phyloP scores from a whole-genome alignment of 2,329 filamentous ascomycete genomes.

The Fusarium illudens region DNA sequence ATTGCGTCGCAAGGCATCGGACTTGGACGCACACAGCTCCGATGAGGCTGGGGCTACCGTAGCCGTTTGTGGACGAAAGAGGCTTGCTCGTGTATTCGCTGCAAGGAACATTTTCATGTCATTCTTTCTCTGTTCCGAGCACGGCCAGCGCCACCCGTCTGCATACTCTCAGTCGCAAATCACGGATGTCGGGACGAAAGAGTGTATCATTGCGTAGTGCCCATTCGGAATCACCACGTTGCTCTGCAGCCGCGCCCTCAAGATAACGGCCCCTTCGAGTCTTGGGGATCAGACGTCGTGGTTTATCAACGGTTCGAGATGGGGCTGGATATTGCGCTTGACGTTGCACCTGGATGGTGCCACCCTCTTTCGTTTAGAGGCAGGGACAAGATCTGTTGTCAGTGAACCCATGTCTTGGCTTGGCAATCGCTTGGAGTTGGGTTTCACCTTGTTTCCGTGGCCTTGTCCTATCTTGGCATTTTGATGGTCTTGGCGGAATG shows the following conservation, averaged over 20 bases:
- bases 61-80: conserved; percentile 1
- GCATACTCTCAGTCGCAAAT: conserved; percentile 8
- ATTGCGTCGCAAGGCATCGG: conserved; percentile 7
- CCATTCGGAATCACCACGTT: not conserved
- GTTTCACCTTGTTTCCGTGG: conserved; percentile 20
- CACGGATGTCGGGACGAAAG: not conserved
- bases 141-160: conserved; percentile 6
- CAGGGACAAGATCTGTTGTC: conserved; percentile 4
- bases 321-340: not conserved
- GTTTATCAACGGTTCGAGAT: not conserved
- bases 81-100: not conserved
- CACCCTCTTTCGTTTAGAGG: not conserved
- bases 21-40: conserved; percentile 2
- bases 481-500: conserved; percentile 1
- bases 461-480: not conserved
- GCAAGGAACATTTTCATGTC: conserved; percentile 16
- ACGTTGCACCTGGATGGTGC: not conserved
- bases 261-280: not conserved
- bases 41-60: conserved; percentile 3
- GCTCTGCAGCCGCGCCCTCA: not conserved
- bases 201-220: not conserved
- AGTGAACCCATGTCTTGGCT: conserved; percentile 9
- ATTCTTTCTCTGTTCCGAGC: conserved; percentile 12
- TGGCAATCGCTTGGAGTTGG: conserved; percentile 1
- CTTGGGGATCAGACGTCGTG: not conserved